Evolutionary conservation across 495 filamentous ascomycete genomes (phyloP).

Genomic region (Jackrogersella multiformis): DNA sequence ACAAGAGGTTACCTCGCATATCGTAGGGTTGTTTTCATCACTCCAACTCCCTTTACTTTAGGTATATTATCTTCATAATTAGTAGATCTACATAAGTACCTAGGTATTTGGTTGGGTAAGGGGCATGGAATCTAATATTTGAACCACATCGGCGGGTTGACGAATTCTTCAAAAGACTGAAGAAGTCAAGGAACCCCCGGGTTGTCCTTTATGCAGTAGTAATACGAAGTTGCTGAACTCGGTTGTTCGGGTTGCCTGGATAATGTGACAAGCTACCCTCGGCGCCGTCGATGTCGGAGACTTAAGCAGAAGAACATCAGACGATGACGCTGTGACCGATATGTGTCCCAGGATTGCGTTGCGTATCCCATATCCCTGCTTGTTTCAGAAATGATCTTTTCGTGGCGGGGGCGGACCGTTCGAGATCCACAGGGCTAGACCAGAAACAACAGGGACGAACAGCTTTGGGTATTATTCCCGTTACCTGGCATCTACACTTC

Average conservation of each 20-base stretch:
- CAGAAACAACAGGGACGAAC: slow-evolving; percentile 2
- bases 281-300: not conserved
- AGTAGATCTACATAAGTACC: no score
- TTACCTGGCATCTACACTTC: no score
- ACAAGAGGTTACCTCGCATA: slow-evolving; percentile 15
- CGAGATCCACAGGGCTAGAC: slow-evolving; percentile 32
- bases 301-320: slow-evolving; percentile 14
- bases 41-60: not conserved
- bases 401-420: slow-evolving; percentile 35
- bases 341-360: slow-evolving; percentile 9
- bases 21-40: slow-evolving; percentile 12
- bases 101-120: slow-evolving; percentile 7
- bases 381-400: slow-evolving; percentile 32
- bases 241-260: not conserved
- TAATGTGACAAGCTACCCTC: slow-evolving; percentile 6
- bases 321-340: slow-evolving; percentile 35
- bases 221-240: no score
- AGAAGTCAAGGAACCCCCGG: not conserved
- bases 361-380: slow-evolving; percentile 20
- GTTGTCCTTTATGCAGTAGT: not conserved
- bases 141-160: slow-evolving; percentile 34
- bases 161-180: not conserved
- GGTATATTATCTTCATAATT: no score
- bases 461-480: not conserved
- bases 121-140: slow-evolving; percentile 35